Evolutionary conservation across 2,329 filamentous ascomycete species (phyloP).

Genomic region (Alternaria sp.): DNA sequence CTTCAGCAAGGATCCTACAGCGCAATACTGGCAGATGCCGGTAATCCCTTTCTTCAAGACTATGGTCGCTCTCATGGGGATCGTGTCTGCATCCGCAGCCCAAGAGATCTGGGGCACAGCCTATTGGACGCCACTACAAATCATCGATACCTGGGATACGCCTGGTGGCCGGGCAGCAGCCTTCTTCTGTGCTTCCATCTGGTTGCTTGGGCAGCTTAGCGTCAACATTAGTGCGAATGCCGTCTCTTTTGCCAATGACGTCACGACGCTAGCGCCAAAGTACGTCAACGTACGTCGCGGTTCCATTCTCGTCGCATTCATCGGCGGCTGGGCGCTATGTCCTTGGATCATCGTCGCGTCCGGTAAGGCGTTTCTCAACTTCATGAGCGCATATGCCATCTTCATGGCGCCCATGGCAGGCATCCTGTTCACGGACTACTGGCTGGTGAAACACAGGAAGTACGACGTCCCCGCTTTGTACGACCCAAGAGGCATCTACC

Average conservation of each 20-base stretch:
- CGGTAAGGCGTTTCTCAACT: slow-evolving; percentile 27
- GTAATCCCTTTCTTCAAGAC: slow-evolving; percentile 20
- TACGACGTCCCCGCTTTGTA: slow-evolving; percentile 31
- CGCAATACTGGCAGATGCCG: slow-evolving; percentile 18
- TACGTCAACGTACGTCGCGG: slow-evolving; percentile 32
- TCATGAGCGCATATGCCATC: slow-evolving; percentile 30
- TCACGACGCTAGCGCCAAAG: slow-evolving; percentile 21
- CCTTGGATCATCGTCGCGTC: slow-evolving; percentile 32
- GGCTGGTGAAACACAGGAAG: slow-evolving; percentile 24
- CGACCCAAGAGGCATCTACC: slow-evolving; percentile 19
- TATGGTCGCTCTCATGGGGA: slow-evolving; percentile 25
- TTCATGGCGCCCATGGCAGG: slow-evolving; percentile 32
- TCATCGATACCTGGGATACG: slow-evolving; percentile 22
- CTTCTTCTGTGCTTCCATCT: slow-evolving; percentile 20
- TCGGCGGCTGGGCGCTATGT: slow-evolving; percentile 22
- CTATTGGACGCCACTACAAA: slow-evolving; percentile 26
- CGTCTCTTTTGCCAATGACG: slow-evolving; percentile 30
- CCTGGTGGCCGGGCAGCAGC: slow-evolving; percentile 21
- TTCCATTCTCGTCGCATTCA: slow-evolving; percentile 17
- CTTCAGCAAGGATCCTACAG: slow-evolving; percentile 17
- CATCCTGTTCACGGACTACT: slow-evolving; percentile 28
- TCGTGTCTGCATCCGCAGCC: slow-evolving; percentile 21
- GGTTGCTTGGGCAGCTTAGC: slow-evolving; percentile 18
- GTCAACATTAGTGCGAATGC: slow-evolving; percentile 32
- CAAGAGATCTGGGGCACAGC: slow-evolving; percentile 19